Evolutionary conservation across 2,329 filamentous ascomycete species (phyloP), one percentile per base, ranked within the genome.

Genomic region (Microdochium nivale): DNA sequence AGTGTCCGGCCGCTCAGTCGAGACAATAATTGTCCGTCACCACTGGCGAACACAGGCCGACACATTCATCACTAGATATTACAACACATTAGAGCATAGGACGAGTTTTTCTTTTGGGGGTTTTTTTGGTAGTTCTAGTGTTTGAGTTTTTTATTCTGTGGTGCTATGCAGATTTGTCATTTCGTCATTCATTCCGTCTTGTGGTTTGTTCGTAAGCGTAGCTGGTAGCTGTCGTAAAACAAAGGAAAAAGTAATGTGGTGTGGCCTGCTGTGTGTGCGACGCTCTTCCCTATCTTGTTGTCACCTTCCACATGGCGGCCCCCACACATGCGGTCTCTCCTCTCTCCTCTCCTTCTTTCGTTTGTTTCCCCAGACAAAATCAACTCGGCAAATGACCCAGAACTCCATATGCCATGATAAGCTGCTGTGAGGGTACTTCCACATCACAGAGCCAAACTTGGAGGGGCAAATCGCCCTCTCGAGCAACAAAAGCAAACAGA

Each of bases 151-250:
- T 44, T 16, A 24, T 44, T 19, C 19, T 19, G 21, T 23, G 19
- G 10, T 44, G 40, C 21, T 19, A 44, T 44, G 23, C 19, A 44
- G 16, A 19, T 55, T 59, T 61, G 57, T 60, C 61, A 61, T 64
- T 57, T 64, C 61, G 53, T 66, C 62, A 65, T 63, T 64, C 63
- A 62, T 44, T 65, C 55, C 58, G 58, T 63, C 48, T 53, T 52
- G 46, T 16, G 54, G 55, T 19, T 44, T 7, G 19, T 44, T 44
- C 40, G 40, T 44, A 24, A 44, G 8, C 40, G 13, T 44, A 11
- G 27, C 27, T 11, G 27, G 11, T 30, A 11, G 27, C 27, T 11
- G 27, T 65, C 60, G 56, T 64, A 58, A 64, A 60, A 59, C n/a
- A n/a, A n/a, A n/a, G 49, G 32, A 33, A 40, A 40, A 40, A n/a